phyloP scores from a whole-genome alignment of 1,284 basidiomycete genomes.

The Ganoderma sinense region DNA sequence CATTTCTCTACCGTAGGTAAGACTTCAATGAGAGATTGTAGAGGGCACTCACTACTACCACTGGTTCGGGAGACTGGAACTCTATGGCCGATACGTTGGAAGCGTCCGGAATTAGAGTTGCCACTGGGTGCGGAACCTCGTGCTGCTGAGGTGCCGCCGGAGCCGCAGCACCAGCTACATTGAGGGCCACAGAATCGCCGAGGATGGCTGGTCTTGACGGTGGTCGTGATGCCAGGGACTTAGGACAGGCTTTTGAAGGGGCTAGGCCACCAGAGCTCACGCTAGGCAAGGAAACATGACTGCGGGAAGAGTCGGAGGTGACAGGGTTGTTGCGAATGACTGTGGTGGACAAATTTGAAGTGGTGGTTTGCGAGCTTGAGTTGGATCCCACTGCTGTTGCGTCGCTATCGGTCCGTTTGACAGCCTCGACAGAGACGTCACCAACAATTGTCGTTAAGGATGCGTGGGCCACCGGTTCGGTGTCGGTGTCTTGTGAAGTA shows the following conservation, averaged over 20 bases:
- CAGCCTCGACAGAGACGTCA: neutral
- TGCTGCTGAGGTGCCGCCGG: neutral
- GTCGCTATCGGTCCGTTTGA: constrained; percentile 12
- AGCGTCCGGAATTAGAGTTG: constrained; percentile 3
- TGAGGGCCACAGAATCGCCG: neutral
- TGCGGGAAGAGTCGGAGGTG: neutral
- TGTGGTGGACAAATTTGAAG: neutral
- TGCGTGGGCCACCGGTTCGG: neutral
- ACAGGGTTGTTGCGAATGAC: neutral
- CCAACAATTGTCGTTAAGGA: neutral
- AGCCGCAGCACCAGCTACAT: neutral
- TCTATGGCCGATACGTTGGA: neutral
- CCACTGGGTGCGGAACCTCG: neutral
- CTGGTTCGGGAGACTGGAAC: constrained; percentile 15
- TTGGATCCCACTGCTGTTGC: constrained; percentile 5
- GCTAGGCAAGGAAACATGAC: neutral
- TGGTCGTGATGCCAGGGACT: neutral
- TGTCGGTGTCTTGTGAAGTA: neutral
- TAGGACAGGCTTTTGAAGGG: neutral
- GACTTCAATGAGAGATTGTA: neutral
- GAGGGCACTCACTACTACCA: constrained; percentile 16
- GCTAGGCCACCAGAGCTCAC: neutral
- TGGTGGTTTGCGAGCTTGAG: neutral
- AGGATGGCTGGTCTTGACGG: neutral
- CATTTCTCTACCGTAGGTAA: neutral